Conservation (phyloP, 495 filamentous ascomycete genomes). For the Sordaria brevicollis region DNA sequence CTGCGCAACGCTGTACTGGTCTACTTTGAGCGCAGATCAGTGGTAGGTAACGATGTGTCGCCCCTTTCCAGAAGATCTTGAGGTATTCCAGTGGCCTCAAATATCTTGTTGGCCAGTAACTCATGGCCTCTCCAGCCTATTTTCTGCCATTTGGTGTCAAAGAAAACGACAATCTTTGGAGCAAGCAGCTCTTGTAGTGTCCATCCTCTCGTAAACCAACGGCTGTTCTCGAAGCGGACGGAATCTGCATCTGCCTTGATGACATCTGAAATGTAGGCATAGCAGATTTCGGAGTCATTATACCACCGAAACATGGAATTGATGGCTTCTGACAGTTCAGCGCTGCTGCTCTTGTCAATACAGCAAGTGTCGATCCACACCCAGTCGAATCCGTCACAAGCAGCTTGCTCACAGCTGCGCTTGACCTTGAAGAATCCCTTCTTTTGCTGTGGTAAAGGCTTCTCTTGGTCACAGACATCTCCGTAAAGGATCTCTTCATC, state of each 20-base stretch:
- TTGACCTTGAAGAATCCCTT: neutral
- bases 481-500: constrained; percentile 7
- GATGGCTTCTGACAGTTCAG: constrained; percentile 17
- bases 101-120: neutral
- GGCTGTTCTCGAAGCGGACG: constrained; percentile 5
- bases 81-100: neutral
- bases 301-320: constrained; percentile 21
- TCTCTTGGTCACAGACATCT: neutral
- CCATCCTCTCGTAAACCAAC: constrained; percentile 19
- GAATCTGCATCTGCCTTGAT: neutral
- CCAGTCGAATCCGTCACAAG: constrained; percentile 6
- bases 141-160: constrained; percentile 7
- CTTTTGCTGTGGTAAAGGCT: neutral
- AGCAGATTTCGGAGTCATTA: constrained; percentile 11
- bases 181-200: constrained; percentile 19
- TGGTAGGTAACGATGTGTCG: constrained; percentile 7
- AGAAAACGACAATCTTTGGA: constrained; percentile 12
- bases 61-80: neutral
- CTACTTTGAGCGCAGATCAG: constrained; percentile 6
- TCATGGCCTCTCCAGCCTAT: constrained; percentile 2
- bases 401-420: constrained; percentile 7
- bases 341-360: constrained; percentile 13
- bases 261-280: constrained; percentile 17
- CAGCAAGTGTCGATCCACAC: constrained; percentile 21
- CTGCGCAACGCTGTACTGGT: constrained; percentile 6